These are phyloP conservation scores for Cladosporium austrohemisphaericum DNA, from an alignment of 2,329 filamentous ascomycete species.

Conservation along the genomic window DNA sequence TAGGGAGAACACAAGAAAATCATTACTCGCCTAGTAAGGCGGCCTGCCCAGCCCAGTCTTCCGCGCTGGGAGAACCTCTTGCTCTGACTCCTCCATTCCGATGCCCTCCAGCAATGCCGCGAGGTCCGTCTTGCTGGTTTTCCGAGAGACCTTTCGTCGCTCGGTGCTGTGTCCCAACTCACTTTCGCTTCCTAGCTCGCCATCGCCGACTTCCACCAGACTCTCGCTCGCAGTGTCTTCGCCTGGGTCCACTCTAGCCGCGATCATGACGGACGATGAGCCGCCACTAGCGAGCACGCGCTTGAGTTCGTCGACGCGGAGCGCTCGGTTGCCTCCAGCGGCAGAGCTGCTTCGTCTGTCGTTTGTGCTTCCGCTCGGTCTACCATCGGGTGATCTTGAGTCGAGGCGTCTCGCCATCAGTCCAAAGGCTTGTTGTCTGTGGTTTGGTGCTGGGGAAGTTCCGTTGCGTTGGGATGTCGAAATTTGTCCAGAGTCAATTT, in stretches of 20 bases:
- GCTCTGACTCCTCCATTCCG: conserved; percentile 5
- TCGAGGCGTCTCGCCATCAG: conserved; percentile 8
- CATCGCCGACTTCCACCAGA: conserved; percentile 48
- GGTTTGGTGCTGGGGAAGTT: not conserved
- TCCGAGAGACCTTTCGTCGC: conserved; percentile 10
- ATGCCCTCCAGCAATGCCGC: conserved; percentile 18
- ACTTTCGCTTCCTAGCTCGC: conserved; percentile 20
- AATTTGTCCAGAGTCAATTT: not conserved
- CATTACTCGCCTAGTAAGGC: conserved; percentile 3
- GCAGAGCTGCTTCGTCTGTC: conserved; percentile 46
- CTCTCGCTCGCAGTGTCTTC: conserved; percentile 61
- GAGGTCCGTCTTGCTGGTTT: conserved; percentile 15
- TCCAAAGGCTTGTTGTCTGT: conserved; percentile 17
- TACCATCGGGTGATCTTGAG: conserved; percentile 19
- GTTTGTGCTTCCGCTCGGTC: conserved; percentile 38
- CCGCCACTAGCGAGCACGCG: conserved; percentile 39
- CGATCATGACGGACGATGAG: not conserved
- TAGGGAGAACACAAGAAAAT: too few species aligned
- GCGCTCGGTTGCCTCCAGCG: conserved; percentile 29
- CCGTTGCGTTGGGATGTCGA: conserved; percentile 2
- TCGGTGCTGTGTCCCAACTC: conserved; percentile 6
- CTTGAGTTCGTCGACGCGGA: conserved; percentile 47
- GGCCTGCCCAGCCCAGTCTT: conserved; percentile 6
- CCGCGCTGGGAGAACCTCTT: not conserved
- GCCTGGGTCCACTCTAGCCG: conserved; percentile 41